A percentile compares a stretch with the other conserved stretches of the same genome.
Conservation (phyloP, 2,329 filamentous ascomycete species). For the Botrytis fabae region DNA sequence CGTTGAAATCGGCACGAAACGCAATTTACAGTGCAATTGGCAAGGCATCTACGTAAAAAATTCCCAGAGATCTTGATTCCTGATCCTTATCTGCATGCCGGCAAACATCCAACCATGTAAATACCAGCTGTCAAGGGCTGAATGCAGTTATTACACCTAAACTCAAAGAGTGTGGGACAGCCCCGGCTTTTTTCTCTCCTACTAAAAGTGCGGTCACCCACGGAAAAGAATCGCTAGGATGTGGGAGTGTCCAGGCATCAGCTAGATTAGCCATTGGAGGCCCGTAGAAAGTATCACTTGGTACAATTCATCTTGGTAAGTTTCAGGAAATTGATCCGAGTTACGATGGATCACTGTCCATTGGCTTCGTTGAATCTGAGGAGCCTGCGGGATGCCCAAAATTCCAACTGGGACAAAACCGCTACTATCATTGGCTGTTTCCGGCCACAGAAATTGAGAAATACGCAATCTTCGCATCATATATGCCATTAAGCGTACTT, state of each 20-base stretch:
- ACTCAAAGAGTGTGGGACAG: background rate
- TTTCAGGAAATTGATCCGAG: background rate
- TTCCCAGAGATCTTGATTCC: slow-evolving; percentile 11
- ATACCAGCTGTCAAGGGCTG: background rate
- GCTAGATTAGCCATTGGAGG: background rate
- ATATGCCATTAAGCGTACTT: slow-evolving; percentile 5
- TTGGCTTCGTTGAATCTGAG: background rate
- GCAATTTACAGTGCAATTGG: background rate
- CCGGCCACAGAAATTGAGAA: slow-evolving; percentile 15
- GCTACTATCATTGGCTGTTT: background rate
- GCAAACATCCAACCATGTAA: background rate
- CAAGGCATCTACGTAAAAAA: background rate
- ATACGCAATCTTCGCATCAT: slow-evolving; percentile 23
- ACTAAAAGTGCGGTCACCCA: background rate
- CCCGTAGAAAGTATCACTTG: background rate
- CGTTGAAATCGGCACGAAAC: background rate
- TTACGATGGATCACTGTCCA: background rate
- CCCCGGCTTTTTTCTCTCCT: background rate
- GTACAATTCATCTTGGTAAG: background rate
- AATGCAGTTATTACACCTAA: background rate
- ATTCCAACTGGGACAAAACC: background rate
- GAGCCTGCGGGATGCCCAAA: background rate
- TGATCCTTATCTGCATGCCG: slow-evolving; percentile 3
- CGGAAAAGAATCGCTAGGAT: background rate
- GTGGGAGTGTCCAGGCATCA: background rate